Evolutionary conservation across 768 basidiomycete species (phyloP).

Genomic region (Suillus bovinus): DNA sequence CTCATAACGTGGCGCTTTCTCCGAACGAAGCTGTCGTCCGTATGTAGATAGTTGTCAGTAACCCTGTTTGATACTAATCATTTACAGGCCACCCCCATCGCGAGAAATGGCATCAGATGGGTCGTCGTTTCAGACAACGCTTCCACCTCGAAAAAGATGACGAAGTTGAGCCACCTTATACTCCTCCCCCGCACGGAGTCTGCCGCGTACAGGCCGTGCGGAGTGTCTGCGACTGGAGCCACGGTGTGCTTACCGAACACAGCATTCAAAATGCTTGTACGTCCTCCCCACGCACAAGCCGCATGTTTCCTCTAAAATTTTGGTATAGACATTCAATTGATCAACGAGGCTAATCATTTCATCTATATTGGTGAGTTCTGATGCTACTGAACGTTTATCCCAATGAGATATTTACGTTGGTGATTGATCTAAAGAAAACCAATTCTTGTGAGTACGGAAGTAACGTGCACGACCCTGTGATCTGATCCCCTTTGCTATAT

Average conservation of each 20-base stretch:
- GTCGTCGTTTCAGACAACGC: constrained; percentile 60
- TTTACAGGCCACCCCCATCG: constrained; percentile 66
- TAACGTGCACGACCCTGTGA: background rate
- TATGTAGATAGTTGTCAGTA: constrained; percentile 27
- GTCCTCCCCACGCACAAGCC: constrained; percentile 30
- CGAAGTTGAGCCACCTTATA: constrained; percentile 42
- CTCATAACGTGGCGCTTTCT: constrained; percentile 61
- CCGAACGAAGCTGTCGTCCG: constrained; percentile 70
- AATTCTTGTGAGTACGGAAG: constrained; percentile 71
- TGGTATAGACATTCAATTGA: constrained; percentile 67
- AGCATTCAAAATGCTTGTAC: constrained; percentile 93
- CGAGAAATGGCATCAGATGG: constrained; percentile 57
- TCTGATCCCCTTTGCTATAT: constrained; percentile 13
- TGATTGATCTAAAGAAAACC: constrained; percentile 56
- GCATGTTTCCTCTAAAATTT: constrained; percentile 5
- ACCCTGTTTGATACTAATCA: background rate
- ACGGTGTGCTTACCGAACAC: constrained; percentile 85
- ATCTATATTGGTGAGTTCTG: constrained; percentile 84
- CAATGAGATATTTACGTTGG: constrained; percentile 12
- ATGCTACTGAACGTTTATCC: background rate
- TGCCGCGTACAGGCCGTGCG: constrained; percentile 81
- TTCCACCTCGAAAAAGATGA: constrained; percentile 54
- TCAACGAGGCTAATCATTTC: constrained; percentile 81
- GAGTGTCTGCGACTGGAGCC: constrained; percentile 91
- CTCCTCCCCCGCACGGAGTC: constrained; percentile 45